Conservation (phyloP, 306 rosid species). For the Casuarina cunninghamiana region DNA sequence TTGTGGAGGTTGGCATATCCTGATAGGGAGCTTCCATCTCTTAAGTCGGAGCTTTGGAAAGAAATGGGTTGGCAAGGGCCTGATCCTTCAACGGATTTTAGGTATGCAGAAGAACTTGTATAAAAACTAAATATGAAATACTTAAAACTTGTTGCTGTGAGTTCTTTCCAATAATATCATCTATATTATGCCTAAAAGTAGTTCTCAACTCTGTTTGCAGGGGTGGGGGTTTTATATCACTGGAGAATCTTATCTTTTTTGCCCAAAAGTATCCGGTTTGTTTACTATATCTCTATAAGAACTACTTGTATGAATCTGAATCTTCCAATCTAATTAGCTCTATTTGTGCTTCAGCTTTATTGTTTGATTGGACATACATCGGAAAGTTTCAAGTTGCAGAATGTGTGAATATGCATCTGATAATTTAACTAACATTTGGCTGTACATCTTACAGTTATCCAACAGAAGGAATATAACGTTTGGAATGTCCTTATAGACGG, state of each 20-base stretch:
- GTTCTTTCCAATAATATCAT: slow-evolving; percentile 2
- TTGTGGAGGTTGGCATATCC: slow-evolving; percentile 94
- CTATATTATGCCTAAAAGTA: not conserved
- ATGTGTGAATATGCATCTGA: not conserved
- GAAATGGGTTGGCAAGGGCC: slow-evolving; percentile 99
- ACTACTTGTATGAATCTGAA: slow-evolving; percentile 3
- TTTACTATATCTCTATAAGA: slow-evolving; percentile 17
- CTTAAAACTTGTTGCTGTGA: slow-evolving; percentile 7
- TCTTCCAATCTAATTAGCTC: not conserved
- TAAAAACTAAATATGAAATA: not conserved
- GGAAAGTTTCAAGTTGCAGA: not conserved
- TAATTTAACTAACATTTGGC: not conserved
- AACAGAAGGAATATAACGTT: not conserved
- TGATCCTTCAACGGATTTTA: slow-evolving; percentile 97
- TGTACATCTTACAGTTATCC: not conserved
- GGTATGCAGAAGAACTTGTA: slow-evolving; percentile 44
- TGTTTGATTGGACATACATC: not conserved
- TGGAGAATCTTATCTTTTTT: slow-evolving; percentile 93
- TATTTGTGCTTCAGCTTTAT: not conserved
- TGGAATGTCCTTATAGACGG: not conserved
- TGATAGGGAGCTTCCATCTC: slow-evolving; percentile 73
- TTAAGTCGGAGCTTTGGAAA: slow-evolving; percentile 92
- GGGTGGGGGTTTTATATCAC: slow-evolving; percentile 92
- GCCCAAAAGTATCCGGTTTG: slow-evolving; percentile 79
- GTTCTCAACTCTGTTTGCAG: slow-evolving; percentile 44